phyloP scores from a whole-genome alignment of 75 land plant species.

The Pinus albicaulis region DNA sequence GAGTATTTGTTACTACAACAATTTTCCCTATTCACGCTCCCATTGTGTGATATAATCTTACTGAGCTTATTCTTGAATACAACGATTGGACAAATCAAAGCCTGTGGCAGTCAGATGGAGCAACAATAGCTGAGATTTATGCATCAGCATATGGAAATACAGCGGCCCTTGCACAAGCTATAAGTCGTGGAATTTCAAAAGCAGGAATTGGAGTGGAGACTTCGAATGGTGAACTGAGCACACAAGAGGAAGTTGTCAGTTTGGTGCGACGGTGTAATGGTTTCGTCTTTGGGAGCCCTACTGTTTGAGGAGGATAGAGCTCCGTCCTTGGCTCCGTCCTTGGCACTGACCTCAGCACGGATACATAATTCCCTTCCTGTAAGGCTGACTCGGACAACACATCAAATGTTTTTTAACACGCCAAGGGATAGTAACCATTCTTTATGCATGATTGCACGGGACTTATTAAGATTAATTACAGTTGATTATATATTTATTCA shows the following conservation, averaged over 20 bases:
- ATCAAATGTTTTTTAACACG: too few species aligned
- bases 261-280: conserved; percentile 27
- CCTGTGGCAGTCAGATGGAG: conserved; percentile 33
- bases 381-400: too few species aligned
- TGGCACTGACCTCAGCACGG: too few species aligned
- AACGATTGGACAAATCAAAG: conserved; percentile 39
- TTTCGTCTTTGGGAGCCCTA: conserved; percentile 59
- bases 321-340: too few species aligned
- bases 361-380: too few species aligned
- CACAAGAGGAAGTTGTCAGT: conserved; percentile 22
- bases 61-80: conserved; percentile 53
- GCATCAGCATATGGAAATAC: conserved; percentile 62
- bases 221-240: conserved; percentile 34
- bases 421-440: too few species aligned
- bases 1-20: conserved; percentile 31
- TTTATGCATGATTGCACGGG: too few species aligned
- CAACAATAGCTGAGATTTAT: conserved; percentile 44
- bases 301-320: too few species aligned
- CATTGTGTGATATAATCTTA: conserved; percentile 44
- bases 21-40: conserved; percentile 52
- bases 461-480: too few species aligned
- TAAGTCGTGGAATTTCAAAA: conserved; percentile 54
- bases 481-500: too few species aligned
- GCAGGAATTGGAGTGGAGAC: conserved; percentile 53
- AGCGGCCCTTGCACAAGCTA: conserved; percentile 54